These are phyloP conservation scores for Aureobasidium sp. DNA, from an alignment of 2,329 filamentous ascomycete species.

Conservation along the genomic window DNA sequence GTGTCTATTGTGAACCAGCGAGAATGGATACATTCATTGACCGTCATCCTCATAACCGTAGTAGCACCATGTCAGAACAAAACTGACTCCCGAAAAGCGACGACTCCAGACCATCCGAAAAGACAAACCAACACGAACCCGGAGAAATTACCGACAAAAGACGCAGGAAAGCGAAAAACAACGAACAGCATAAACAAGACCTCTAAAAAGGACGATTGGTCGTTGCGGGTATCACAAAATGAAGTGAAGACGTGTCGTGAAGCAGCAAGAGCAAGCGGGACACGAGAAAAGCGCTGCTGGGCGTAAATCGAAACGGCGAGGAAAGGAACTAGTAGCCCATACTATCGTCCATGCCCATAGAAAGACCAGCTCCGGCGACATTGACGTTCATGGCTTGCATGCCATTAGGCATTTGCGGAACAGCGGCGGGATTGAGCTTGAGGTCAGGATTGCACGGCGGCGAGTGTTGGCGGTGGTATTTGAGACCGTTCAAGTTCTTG, in stretches of 20 bases:
- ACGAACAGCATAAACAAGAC: background rate
- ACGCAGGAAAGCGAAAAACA: background rate
- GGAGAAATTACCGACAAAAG: background rate
- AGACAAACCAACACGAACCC: background rate
- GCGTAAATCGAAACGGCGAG: background rate
- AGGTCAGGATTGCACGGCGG: conserved; percentile 84
- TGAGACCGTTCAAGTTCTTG: conserved; percentile 97
- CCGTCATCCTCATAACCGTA: conserved; percentile 7
- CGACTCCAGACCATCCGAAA: background rate
- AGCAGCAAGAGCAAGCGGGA: background rate
- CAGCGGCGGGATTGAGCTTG: conserved; percentile 40
- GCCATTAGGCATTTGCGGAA: conserved; percentile 31
- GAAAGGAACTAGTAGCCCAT: conserved; percentile 27
- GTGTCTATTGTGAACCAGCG: background rate
- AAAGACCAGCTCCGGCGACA: conserved; percentile 46
- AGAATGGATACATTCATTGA: conserved; percentile 4
- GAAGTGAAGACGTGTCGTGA: conserved; percentile 3
- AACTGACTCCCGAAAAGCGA: background rate
- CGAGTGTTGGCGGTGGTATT: conserved; percentile 73
- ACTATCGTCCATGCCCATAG: conserved; percentile 48
- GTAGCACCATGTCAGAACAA: background rate
- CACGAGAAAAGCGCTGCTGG: background rate
- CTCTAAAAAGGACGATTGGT: background rate
- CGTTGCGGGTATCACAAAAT: conserved; percentile 17
- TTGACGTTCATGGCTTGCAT: conserved; percentile 42